These are phyloP conservation scores for Tilletia horrida DNA, from an alignment of 1,284 basidiomycete genomes.

Conservation along the genomic window DNA sequence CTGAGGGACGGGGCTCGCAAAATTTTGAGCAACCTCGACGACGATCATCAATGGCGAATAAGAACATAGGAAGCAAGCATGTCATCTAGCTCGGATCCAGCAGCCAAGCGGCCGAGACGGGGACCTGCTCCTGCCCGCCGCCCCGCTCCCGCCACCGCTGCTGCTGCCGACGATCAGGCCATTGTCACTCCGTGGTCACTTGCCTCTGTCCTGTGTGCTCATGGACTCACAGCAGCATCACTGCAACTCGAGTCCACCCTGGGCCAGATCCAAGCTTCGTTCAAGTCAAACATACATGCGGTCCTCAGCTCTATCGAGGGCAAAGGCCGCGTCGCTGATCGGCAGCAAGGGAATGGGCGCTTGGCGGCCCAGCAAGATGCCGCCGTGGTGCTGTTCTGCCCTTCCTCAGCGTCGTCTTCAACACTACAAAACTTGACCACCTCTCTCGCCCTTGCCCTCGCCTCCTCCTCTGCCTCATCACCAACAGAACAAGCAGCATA, in stretches of 20 bases:
- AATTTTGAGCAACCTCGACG: too few relatives aligned
- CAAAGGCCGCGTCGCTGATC: too few relatives aligned
- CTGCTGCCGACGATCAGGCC: too few relatives aligned
- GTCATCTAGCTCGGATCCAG: too few relatives aligned
- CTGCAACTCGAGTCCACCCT: constrained; percentile 1
- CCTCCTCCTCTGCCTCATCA: neutral
- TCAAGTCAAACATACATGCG: neutral
- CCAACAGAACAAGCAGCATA: neutral
- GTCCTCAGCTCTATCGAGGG: neutral
- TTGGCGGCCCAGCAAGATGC: too few relatives aligned
- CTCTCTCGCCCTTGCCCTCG: constrained; percentile 4
- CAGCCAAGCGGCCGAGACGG: too few relatives aligned
- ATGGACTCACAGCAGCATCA: constrained; percentile 4
- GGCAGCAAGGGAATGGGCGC: too few relatives aligned
- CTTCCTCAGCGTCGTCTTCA: neutral
- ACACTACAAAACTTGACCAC: neutral
- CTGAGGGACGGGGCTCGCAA: too few relatives aligned
- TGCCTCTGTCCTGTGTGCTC: neutral
- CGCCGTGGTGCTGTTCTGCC: constrained; percentile 9
- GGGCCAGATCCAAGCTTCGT: neutral
- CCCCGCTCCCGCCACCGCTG: too few relatives aligned
- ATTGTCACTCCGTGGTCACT: neutral
- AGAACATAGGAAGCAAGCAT: too few relatives aligned
- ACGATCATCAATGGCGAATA: too few relatives aligned
- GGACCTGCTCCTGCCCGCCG: too few relatives aligned